Evolutionary conservation across 192 early-diverging fungal species (phyloP).

Genomic region (Coemansia sp.): DNA sequence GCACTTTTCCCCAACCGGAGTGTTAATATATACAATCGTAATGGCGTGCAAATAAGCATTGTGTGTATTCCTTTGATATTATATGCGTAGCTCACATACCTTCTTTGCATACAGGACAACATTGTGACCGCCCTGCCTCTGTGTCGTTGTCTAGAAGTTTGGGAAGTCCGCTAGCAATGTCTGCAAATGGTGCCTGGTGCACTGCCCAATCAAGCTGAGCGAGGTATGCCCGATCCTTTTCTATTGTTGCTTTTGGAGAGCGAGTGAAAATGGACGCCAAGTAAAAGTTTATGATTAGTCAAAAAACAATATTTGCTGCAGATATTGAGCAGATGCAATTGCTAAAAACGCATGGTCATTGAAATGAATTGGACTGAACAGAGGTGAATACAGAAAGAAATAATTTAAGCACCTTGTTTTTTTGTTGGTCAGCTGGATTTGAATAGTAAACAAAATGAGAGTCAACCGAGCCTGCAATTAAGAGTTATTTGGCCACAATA

Average conservation of each 20-base stretch:
- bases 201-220: slow-evolving; percentile 35
- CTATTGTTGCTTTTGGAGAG: not conserved
- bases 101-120: slow-evolving; percentile 38
- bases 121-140: slow-evolving; percentile 5
- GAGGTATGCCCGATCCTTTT: slow-evolving; percentile 25
- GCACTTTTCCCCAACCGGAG: not conserved
- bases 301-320: too few species aligned
- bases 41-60: not conserved
- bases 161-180: slow-evolving; percentile 29
- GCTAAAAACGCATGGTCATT: too few species aligned
- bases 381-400: too few species aligned
- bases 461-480: too few species aligned
- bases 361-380: too few species aligned
- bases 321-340: too few species aligned
- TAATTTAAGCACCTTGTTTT: too few species aligned
- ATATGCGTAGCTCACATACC: slow-evolving; percentile 15
- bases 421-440: too few species aligned
- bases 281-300: too few species aligned
- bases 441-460: too few species aligned
- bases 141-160: slow-evolving; percentile 2
- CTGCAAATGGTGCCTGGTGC: slow-evolving; percentile 27
- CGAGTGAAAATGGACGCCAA: not conserved
- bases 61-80: not conserved
- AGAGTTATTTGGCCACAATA: too few species aligned
- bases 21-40: not conserved